A percentile compares a stretch with the other conserved stretches of the same genome.
phyloP scores from a whole-genome alignment of 306 rosid species.

The Lathyrus sativus region DNA sequence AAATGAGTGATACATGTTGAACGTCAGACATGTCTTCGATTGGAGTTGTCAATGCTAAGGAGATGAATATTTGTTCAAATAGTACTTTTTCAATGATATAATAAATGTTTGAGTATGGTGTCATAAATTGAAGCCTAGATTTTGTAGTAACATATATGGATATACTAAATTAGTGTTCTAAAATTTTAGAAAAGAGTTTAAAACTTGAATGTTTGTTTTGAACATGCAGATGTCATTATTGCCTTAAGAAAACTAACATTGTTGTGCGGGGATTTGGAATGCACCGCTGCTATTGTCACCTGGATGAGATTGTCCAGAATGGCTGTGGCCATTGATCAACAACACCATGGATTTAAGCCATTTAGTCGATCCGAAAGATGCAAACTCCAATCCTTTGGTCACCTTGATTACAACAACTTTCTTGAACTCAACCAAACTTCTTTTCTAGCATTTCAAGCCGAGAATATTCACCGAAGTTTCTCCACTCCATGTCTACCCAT shows the following conservation, averaged over 20 bases:
- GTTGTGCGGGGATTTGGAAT: constrained; percentile 58
- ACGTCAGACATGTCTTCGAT: neutral
- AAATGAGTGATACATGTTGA: neutral
- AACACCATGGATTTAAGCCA: constrained; percentile 63
- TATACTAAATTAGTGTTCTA: neutral
- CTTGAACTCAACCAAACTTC: constrained; percentile 40
- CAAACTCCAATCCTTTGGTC: constrained; percentile 77
- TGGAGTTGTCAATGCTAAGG: neutral
- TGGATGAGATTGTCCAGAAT: constrained; percentile 65
- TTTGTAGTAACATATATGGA: neutral
- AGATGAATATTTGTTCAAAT: neutral
- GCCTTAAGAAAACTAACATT: constrained; percentile 48
- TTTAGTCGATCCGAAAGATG: constrained; percentile 66
- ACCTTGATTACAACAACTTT: constrained; percentile 53
- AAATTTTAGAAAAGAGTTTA: neutral
- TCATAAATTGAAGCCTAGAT: neutral
- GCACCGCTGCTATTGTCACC: constrained; percentile 48
- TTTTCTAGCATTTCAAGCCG: constrained; percentile 51
- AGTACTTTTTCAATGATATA: neutral
- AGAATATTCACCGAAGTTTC: constrained; percentile 76
- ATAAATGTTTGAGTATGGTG: neutral
- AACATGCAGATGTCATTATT: constrained; percentile 48
- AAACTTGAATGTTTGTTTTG: constrained; percentile 17
- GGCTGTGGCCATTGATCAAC: constrained; percentile 82
- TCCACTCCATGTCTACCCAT: constrained; percentile 91